phyloP scores from a whole-genome alignment of 2,329 filamentous ascomycete species.

The Pseudohalonectria lignicola region DNA sequence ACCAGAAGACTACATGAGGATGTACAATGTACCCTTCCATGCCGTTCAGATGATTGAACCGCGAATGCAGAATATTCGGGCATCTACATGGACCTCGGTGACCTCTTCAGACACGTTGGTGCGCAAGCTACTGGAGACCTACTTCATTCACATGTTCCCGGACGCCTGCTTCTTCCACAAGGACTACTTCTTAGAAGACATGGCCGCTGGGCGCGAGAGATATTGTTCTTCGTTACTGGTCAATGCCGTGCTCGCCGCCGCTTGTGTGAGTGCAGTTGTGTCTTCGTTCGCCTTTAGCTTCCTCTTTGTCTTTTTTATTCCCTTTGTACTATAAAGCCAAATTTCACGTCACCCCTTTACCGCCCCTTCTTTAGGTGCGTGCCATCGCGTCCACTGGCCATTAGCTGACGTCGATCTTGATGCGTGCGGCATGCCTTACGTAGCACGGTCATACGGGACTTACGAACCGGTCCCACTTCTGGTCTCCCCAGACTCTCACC shows the following conservation, averaged over 20 bases:
- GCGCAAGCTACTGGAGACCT: constrained; percentile 55
- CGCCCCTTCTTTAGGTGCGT: no score
- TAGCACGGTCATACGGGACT: constrained; percentile 14
- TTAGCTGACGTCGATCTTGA: no score
- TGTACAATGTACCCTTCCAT: constrained; percentile 24
- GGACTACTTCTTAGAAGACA: constrained; percentile 26
- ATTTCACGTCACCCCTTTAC: no score
- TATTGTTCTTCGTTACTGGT: constrained; percentile 29
- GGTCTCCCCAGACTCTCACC: constrained; percentile 20
- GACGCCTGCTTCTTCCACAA: constrained; percentile 25
- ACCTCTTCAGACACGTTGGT: constrained; percentile 22
- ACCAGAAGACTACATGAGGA: not conserved
- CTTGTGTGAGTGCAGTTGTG: constrained; percentile 10
- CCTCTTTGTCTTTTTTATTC: not conserved
- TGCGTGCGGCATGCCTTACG: no score
- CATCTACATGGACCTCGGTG: constrained; percentile 24
- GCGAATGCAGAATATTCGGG: constrained; percentile 14
- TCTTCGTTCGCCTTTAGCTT: not conserved
- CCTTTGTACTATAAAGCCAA: not conserved
- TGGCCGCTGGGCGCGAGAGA: constrained; percentile 15
- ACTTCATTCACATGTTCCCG: constrained; percentile 35
- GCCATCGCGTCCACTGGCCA: no score
- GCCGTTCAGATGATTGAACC: constrained; percentile 22
- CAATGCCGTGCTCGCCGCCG: constrained; percentile 22
- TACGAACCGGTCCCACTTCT: constrained; percentile 17